Evolutionary conservation across 192 early-diverging fungal species (phyloP).

Genomic region (Thoreauomyces humboldtii): DNA sequence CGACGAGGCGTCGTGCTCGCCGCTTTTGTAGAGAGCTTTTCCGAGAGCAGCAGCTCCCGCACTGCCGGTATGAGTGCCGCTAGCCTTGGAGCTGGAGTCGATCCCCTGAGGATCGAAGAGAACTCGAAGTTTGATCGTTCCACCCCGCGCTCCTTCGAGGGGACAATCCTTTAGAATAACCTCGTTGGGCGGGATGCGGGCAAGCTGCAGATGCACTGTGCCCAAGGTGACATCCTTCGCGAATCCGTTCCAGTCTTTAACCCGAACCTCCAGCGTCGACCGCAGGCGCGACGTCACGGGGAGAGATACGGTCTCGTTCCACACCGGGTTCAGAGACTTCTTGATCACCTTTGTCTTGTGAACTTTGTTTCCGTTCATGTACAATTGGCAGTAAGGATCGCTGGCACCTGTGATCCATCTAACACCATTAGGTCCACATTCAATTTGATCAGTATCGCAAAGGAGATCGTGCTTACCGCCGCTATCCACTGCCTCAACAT

Average conservation of each 20-base stretch:
- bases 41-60: neutral
- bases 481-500: conserved; percentile 58
- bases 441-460: no score
- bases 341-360: conserved; percentile 72
- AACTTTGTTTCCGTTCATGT: conserved; percentile 43
- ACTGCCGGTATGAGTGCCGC: neutral
- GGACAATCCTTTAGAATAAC: conserved; percentile 12
- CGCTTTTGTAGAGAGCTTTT: neutral
- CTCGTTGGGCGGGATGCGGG: conserved; percentile 26
- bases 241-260: conserved; percentile 84
- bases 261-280: conserved; percentile 49
- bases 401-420: conserved; percentile 42
- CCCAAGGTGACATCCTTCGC: conserved; percentile 69
- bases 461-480: conserved; percentile 13
- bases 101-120: conserved; percentile 40
- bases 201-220: conserved; percentile 36
- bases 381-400: conserved; percentile 47
- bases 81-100: no score
- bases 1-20: conserved; percentile 6
- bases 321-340: conserved; percentile 68
- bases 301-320: conserved; percentile 50
- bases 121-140: conserved; percentile 27
- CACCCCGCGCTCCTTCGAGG: conserved; percentile 22
- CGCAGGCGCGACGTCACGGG: conserved; percentile 37
- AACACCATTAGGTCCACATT: conserved; percentile 29